Evolutionary conservation across 2,329 filamentous ascomycete genomes (phyloP).

Genomic region (Xylariaceae sp.): DNA sequence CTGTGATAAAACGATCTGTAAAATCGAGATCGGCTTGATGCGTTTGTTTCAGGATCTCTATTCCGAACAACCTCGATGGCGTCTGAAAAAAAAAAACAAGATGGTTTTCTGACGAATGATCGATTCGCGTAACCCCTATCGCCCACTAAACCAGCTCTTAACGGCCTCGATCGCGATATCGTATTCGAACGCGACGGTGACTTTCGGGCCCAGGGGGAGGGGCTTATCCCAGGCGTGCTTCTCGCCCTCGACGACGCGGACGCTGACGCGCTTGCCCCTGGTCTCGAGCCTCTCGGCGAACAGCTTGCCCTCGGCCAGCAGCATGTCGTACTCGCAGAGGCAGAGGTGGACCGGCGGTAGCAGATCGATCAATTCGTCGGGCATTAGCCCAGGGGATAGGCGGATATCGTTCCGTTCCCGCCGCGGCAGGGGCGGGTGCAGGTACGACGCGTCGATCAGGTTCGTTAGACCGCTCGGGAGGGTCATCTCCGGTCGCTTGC

Average conservation of each 20-base stretch:
- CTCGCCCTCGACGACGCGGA: constrained; percentile 41
- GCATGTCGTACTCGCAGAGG: constrained; percentile 30
- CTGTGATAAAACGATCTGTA: too few species aligned
- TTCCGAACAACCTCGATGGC: too few species aligned
- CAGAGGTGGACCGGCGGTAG: constrained; percentile 25
- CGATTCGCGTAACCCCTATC: neutral
- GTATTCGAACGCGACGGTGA: constrained; percentile 42
- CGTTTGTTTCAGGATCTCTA: too few species aligned
- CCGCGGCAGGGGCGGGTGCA: constrained; percentile 43
- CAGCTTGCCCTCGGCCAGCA: constrained; percentile 24
- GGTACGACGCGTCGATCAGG: constrained; percentile 57
- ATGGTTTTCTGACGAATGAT: neutral
- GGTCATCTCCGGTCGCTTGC: constrained; percentile 50
- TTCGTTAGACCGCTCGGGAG: constrained; percentile 52
- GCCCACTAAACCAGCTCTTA: constrained; percentile 31
- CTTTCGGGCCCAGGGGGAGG: constrained; percentile 39
- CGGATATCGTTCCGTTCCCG: constrained; percentile 44
- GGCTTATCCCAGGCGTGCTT: constrained; percentile 47
- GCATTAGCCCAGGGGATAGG: constrained; percentile 42
- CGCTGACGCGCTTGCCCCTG: constrained; percentile 29
- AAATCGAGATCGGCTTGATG: too few species aligned
- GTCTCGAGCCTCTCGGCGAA: constrained; percentile 21
- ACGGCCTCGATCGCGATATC: constrained; percentile 38
- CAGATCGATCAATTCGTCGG: constrained; percentile 19
- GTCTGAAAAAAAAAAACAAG: too few species aligned